Evolutionary conservation across 2,329 filamentous ascomycete species (phyloP).

Genomic region (Cyphellophora attinorum): DNA sequence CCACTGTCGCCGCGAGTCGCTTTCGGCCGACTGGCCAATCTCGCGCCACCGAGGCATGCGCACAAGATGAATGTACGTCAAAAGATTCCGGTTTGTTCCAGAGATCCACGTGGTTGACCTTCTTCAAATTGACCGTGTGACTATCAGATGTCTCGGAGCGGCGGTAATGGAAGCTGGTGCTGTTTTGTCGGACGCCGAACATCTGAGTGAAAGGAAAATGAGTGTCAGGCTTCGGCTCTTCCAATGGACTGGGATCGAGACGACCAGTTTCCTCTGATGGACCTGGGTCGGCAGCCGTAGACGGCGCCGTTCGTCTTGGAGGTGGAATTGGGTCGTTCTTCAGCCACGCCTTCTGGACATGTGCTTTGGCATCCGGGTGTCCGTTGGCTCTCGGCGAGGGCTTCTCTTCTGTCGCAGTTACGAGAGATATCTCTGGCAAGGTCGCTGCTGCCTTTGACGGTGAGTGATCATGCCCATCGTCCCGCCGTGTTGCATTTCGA

Average conservation of each 20-base stretch:
- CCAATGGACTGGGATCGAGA: neutral
- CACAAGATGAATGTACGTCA: slow-evolving; percentile 28
- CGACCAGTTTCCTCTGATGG: neutral
- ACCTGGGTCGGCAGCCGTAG: neutral
- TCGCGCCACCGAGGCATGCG: slow-evolving; percentile 57
- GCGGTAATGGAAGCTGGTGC: slow-evolving; percentile 8
- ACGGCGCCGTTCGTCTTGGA: neutral
- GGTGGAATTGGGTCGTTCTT: neutral
- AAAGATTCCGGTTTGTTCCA: slow-evolving; percentile 24
- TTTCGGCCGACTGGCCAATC: slow-evolving; percentile 63
- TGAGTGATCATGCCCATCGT: no score
- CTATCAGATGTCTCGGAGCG: neutral
- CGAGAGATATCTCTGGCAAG: no score
- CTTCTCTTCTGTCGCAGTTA: no score
- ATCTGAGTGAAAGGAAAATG: slow-evolving; percentile 11
- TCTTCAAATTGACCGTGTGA: slow-evolving; percentile 13
- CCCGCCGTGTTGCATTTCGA: no score
- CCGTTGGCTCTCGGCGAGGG: no score
- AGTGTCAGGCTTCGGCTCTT: neutral
- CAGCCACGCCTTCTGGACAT: neutral
- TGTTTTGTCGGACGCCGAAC: slow-evolving; percentile 12
- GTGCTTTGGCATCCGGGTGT: neutral
- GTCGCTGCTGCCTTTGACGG: no score
- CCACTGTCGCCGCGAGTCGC: slow-evolving; percentile 56
- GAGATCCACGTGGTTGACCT: slow-evolving; percentile 15